phyloP scores from a whole-genome alignment of 805 yeast species.

The Schwanniomyces polymorphus region DNA sequence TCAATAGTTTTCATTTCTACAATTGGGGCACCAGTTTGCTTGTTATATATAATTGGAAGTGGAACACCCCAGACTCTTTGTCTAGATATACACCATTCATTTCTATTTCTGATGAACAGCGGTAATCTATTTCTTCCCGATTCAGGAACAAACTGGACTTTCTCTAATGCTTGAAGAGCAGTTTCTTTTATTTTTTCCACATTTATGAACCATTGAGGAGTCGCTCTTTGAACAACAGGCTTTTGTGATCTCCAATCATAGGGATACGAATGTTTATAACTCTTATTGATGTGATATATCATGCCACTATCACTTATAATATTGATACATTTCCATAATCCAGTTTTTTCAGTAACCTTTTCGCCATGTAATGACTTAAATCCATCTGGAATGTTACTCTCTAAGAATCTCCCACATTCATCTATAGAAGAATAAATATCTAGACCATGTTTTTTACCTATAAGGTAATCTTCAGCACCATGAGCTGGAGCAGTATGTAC shows the following conservation, averaged over 20 bases:
- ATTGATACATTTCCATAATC: constrained; percentile 52
- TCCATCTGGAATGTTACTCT: constrained; percentile 47
- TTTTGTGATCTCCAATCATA: constrained; percentile 96
- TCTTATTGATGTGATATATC: constrained; percentile 47
- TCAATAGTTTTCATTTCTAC: constrained; percentile 54
- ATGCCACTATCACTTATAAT: constrained; percentile 43
- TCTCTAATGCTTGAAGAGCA: constrained; percentile 59
- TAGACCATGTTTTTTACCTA: constrained; percentile 60
- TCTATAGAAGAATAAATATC: constrained; percentile 78
- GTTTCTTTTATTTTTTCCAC: constrained; percentile 67
- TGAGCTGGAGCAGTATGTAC: constrained; percentile 99
- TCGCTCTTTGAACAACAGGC: constrained; percentile 92
- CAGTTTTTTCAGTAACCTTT: constrained; percentile 23
- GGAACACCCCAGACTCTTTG: constrained; percentile 99
- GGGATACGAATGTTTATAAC: constrained; percentile 82
- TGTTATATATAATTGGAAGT: constrained; percentile 74
- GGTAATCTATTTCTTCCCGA: constrained; percentile 68
- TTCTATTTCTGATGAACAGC: constrained; percentile 73
- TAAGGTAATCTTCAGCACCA: constrained; percentile 87
- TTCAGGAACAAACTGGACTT: constrained; percentile 73
- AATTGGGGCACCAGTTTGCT: constrained; percentile 62
- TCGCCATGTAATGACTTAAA: constrained; percentile 48
- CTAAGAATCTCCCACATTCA: constrained; percentile 64
- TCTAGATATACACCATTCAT: constrained; percentile 97
- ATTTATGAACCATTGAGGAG: constrained; percentile 96